A percentile compares a stretch with the other conserved stretches of the same genome.
phyloP scores from a whole-genome alignment of 768 basidiomycete species.

The Kockovaella imperatae region DNA sequence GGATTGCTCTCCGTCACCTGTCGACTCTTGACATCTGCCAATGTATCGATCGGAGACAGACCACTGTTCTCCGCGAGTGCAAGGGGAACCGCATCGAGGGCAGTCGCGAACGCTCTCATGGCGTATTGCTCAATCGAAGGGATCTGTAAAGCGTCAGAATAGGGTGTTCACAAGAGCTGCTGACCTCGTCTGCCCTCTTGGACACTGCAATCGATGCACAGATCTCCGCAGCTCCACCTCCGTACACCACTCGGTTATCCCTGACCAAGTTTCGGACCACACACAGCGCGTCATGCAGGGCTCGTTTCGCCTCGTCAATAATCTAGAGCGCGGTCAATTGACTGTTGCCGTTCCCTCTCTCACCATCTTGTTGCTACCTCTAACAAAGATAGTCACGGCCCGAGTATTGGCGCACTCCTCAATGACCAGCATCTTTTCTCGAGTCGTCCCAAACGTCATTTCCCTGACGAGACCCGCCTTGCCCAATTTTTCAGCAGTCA shows the following conservation, averaged over 20 bases:
- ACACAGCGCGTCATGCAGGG: slow-evolving; percentile 94
- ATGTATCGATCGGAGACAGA: slow-evolving; percentile 87
- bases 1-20: slow-evolving; percentile 81
- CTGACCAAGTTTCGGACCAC: slow-evolving; percentile 90
- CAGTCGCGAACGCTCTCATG: slow-evolving; percentile 97
- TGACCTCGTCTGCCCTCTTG: slow-evolving; percentile 86
- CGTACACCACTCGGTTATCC: slow-evolving; percentile 95
- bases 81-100: slow-evolving; percentile 87
- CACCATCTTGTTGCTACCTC: slow-evolving; percentile 99
- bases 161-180: not conserved
- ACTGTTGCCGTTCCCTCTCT: slow-evolving; percentile 6
- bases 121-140: slow-evolving; percentile 98
- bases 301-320: slow-evolving; percentile 96
- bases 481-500: slow-evolving; percentile 82
- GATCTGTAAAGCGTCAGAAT: slow-evolving; percentile 52
- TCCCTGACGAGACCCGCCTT: slow-evolving; percentile 89
- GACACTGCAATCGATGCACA: slow-evolving; percentile 86
- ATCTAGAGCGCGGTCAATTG: slow-evolving; percentile 55
- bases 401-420: slow-evolving; percentile 96
- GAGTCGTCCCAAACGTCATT: slow-evolving; percentile 90
- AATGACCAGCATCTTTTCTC: slow-evolving; percentile 99
- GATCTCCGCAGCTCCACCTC: slow-evolving; percentile 96
- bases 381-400: slow-evolving; percentile 93
- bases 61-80: slow-evolving; percentile 98
- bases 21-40: slow-evolving; percentile 89